Evolutionary conservation across 768 basidiomycete genomes (phyloP).

Genomic region (Rhodosporidiobolus sp.): DNA sequence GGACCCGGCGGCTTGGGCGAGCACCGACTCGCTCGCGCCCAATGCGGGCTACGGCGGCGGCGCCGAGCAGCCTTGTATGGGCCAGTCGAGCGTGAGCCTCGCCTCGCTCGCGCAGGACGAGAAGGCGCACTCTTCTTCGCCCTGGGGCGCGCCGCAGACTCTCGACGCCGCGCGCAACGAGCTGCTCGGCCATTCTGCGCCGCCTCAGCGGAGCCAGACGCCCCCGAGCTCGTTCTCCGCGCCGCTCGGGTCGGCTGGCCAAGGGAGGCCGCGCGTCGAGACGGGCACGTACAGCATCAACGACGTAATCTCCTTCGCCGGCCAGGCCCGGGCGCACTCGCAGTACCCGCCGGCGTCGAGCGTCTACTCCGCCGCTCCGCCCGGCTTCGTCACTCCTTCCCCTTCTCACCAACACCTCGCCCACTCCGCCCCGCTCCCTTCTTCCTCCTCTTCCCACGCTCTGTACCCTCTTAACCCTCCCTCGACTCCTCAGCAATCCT

Average conservation of each 20-base stretch:
- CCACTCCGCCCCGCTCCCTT: background rate
- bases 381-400: background rate
- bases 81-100: background rate
- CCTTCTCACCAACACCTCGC: background rate
- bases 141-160: background rate
- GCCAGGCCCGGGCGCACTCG: background rate
- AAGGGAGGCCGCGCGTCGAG: background rate
- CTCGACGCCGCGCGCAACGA: slow-evolving; percentile 6
- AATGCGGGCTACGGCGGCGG: background rate
- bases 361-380: background rate
- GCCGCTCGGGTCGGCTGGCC: background rate
- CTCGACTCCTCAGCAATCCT: background rate
- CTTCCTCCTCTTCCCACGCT: background rate
- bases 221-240: background rate
- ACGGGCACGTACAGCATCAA: slow-evolving; percentile 17
- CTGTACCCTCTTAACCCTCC: background rate
- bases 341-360: slow-evolving; percentile 5
- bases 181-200: slow-evolving; percentile 6
- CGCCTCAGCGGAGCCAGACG: background rate
- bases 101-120: background rate
- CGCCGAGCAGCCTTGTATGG: slow-evolving; percentile 1
- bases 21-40: slow-evolving; percentile 1
- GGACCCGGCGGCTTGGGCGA: background rate
- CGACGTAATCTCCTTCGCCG: slow-evolving; percentile 26
- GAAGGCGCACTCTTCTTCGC: slow-evolving; percentile 6